These are phyloP conservation scores for Phytopythium kandeliae DNA, from an alignment of 352 stramenopile species.

Conservation along the genomic window DNA sequence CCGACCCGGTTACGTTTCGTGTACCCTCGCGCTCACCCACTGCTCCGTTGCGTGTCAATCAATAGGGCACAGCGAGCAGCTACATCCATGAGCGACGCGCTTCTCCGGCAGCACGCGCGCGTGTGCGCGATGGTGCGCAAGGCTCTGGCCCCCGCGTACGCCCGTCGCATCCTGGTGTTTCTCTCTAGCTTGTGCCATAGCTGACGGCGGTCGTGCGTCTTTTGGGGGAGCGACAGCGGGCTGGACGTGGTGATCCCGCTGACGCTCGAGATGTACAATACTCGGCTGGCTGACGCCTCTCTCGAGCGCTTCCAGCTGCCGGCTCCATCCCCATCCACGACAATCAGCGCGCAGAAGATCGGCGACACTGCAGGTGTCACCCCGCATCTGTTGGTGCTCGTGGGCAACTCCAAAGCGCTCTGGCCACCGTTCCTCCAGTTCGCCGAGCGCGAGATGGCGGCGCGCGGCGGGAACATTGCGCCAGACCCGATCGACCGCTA, in stretches of 20 bases:
- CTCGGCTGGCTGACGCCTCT: conserved; percentile 21
- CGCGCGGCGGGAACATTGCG: conserved; percentile 19
- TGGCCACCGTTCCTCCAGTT: conserved; percentile 50
- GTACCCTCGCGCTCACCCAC: too few species aligned
- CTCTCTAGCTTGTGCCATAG: not conserved
- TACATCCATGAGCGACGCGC: not conserved
- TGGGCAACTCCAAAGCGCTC: conserved; percentile 57
- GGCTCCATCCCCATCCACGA: not conserved
- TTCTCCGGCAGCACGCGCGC: not conserved
- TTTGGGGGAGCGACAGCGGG: conserved; percentile 19
- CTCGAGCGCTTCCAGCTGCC: conserved; percentile 45
- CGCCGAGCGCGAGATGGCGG: conserved; percentile 24
- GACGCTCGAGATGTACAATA: conserved; percentile 63
- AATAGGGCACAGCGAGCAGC: too few species aligned
- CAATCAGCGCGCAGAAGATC: not conserved
- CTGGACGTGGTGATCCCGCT: conserved; percentile 65
- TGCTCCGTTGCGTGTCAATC: too few species aligned
- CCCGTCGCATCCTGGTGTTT: not conserved
- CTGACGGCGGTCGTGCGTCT: not conserved
- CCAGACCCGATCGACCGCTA: conserved; percentile 55
- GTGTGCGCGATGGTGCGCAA: conserved; percentile 5
- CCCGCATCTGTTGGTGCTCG: conserved; percentile 54
- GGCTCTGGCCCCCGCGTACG: conserved; percentile 4
- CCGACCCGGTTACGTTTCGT: too few species aligned
- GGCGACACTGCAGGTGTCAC: conserved; percentile 8